These are phyloP conservation scores for Leishmania turanica DNA, from an alignment of 208 protist species.

Conservation along the genomic window DNA sequence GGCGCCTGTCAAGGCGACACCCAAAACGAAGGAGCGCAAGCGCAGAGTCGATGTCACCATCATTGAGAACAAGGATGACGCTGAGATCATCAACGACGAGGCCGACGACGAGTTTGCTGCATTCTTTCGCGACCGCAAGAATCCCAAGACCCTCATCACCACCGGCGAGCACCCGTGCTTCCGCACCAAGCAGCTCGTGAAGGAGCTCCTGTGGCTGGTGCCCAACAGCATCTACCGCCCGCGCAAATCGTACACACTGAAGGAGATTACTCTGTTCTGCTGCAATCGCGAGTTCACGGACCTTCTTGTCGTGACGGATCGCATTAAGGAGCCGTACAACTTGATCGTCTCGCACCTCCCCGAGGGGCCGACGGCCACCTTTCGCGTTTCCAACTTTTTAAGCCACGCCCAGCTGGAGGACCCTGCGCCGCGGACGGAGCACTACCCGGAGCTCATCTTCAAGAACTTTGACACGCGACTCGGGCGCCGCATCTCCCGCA, in stretches of 20 bases:
- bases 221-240: slow-evolving; percentile 88
- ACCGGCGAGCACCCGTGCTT: slow-evolving; percentile 89
- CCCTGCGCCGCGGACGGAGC: slow-evolving; percentile 82
- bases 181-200: slow-evolving; percentile 82
- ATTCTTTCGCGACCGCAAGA: slow-evolving; percentile 69
- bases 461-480: slow-evolving; percentile 94
- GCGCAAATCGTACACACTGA: slow-evolving; percentile 90
- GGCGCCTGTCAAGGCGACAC: slow-evolving; percentile 77
- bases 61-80: slow-evolving; percentile 72
- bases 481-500: slow-evolving; percentile 82
- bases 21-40: slow-evolving; percentile 90
- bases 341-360: slow-evolving; percentile 91
- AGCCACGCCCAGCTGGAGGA: slow-evolving; percentile 82
- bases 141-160: slow-evolving; percentile 88
- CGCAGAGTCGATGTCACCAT: slow-evolving; percentile 79
- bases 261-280: slow-evolving; percentile 93
- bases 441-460: slow-evolving; percentile 95
- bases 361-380: slow-evolving; percentile 88
- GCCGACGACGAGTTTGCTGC: slow-evolving; percentile 90
- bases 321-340: slow-evolving; percentile 86
- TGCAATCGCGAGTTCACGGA: slow-evolving; percentile 91
- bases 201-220: slow-evolving; percentile 90
- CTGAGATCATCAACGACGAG: slow-evolving; percentile 85
- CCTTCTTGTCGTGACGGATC: slow-evolving; percentile 88
- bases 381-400: slow-evolving; percentile 88